Percentiles rank a stretch among this genome's conserved stretches.
Evolutionary conservation across 441 rosid species (phyloP).

Genomic region (Lepidium campestre): DNA sequence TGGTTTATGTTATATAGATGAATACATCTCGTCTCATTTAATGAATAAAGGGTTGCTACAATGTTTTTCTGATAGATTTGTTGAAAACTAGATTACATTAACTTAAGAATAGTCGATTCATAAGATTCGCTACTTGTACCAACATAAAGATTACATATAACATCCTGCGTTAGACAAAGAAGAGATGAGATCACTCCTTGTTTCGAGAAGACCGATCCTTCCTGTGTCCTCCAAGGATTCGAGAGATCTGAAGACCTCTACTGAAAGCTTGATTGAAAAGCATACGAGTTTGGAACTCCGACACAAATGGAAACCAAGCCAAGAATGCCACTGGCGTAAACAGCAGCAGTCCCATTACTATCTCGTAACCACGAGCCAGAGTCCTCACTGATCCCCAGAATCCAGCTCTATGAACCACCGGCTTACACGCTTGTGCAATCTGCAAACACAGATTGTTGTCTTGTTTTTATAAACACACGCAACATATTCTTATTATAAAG

Average conservation of each 20-base stretch:
- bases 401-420: slow-evolving; percentile 59
- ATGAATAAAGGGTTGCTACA: background rate
- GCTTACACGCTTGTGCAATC: slow-evolving; percentile 97
- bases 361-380: slow-evolving; percentile 92
- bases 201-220: slow-evolving; percentile 74
- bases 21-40: background rate
- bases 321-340: slow-evolving; percentile 97
- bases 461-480: background rate
- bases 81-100: background rate
- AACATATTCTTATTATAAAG: background rate
- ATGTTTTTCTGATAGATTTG: background rate
- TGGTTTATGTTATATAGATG: too few species aligned
- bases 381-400: slow-evolving; percentile 91
- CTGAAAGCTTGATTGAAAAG: slow-evolving; percentile 99
- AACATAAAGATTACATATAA: background rate
- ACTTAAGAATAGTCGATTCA: background rate
- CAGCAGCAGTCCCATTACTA: slow-evolving; percentile 84
- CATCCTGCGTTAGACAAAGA: background rate
- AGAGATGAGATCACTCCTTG: slow-evolving; percentile 48
- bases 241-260: slow-evolving; percentile 97
- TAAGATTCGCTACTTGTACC: slow-evolving; percentile 9
- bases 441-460: background rate
- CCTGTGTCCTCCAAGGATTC: slow-evolving; percentile 90
- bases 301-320: slow-evolving; percentile 98
- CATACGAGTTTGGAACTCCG: slow-evolving; percentile 99